Base-by-base conservation (phyloP, 495 filamentous ascomycete species). In the Neurospora terricola region DNA sequence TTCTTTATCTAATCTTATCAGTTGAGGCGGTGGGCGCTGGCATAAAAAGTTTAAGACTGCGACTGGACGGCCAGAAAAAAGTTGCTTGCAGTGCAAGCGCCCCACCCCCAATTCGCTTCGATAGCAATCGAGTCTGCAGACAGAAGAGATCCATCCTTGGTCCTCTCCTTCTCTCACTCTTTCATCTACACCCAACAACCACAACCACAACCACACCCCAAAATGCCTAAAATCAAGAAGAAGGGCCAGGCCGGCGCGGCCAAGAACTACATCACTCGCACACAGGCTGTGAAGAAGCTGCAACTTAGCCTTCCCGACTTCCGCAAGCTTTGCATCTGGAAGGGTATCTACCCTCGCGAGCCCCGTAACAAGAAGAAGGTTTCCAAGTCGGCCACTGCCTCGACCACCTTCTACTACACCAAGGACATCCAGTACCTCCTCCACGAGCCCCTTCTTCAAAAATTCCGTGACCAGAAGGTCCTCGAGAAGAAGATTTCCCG, bases 391-490 rank as follows among this genome's bases (percentile, higher is more conserved):
- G 88, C 93, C 62, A 98, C 92, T 3, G 89, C 91, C 45, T 92
- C 90, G 62, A 98, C 96, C 18, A 98, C 96, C 73, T 99, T 97
- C 85, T 99, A 99, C 88, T 99, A 99, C 85, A 93, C 94, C 77
- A 97, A 96, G 86, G 96, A 99, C 80, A 97, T 99, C 78, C 94
- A 97, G 82, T 99, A 97, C 76, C 90, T 99, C 36, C 90, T 98
- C 70, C 96, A 99, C 81, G 96, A 99, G 82, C 96, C 96, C 16
- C 87, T 99, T n/a, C 87, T 99, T 14, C 86, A 89, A 76, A 98
- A 97, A 81, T 98, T 98, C 86, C 91, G 96, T 77, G 96, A 99
- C 54, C 96, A 98, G 83, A 98, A 98, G 84, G 85, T 91, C 0
- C 88, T 98, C 72, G 93, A 94, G 72, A 99, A 98, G 87, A 99